Base-by-base conservation (phyloP, 306 rosid genomes). In the Corylus heterophylla region DNA sequence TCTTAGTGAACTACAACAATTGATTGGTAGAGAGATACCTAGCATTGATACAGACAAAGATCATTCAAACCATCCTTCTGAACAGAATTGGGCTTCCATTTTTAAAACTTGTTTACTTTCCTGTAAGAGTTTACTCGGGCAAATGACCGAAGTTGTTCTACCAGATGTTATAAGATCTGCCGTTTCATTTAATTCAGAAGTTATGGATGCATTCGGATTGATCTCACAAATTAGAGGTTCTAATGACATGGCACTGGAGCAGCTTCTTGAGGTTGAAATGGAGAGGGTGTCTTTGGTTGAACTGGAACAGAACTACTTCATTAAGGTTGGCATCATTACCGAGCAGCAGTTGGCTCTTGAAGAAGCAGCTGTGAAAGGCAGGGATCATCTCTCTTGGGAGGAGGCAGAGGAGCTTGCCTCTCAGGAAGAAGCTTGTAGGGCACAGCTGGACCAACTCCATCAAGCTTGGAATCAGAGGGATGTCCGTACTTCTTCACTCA, bases 361-460 rank as follows among this genome's bases (percentile, higher is more conserved):
- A 89, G 94, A 94, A 88, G 98, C 96, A 77, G 91, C 98, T 79
- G 84, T 82, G 69, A 94, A 87, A 85, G 90, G 97, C 54, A 92
- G 98, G 81, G 98, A 94, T 87, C 90, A 92, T 88, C 94, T 94
- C 81, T 94, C 97, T 42, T 94, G 98, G 98, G 98, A 94, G 86
- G 98, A 94, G 87, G 97, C 98, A 56, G 98, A 94, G 84, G 98
- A 94, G 87, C 97, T 94, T 78, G 97, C 97, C 51, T 87, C 97
- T 72, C 94, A 94, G 81, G 98, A 94, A 89, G 98, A 94, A 87
- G 97, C 92, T 84, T 92, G 98, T 85, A 90, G 94, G 83, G 93
- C 87, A 71, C 91, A 92, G 83, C 91, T 94, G 81, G 87, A 90
- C 79, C 97, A 94, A 78, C 98, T 94, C 73, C 97, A 92, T 83